Evolutionary conservation across 371 early-diverging fungal species (phyloP).

Genomic region (Mortierella sp.): DNA sequence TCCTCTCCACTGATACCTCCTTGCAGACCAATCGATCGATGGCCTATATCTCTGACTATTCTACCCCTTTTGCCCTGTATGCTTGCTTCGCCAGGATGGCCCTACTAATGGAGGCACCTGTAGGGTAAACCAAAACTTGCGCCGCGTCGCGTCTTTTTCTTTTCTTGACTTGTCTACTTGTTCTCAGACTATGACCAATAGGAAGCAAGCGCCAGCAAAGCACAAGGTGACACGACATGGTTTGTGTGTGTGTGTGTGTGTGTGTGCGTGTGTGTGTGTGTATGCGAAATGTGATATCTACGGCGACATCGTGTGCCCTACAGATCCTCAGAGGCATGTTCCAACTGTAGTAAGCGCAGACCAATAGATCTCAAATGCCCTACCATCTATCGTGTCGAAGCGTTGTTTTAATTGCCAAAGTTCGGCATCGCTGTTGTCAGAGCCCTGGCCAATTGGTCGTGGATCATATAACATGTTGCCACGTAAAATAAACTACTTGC

Average conservation of each 20-base stretch:
- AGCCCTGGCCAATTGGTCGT: not conserved
- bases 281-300: not conserved
- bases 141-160: not conserved
- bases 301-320: too few relatives aligned
- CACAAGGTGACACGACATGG: not conserved
- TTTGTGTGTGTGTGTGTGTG: not conserved
- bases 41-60: not conserved
- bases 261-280: too few relatives aligned
- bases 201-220: not conserved
- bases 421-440: not conserved
- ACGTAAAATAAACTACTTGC: not conserved
- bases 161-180: not conserved
- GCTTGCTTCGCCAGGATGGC: not conserved
- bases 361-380: too few relatives aligned
- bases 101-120: not conserved
- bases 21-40: not conserved
- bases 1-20: not conserved
- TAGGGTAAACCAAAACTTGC: not conserved
- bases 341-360: too few relatives aligned
- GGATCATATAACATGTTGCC: not conserved
- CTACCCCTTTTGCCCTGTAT: constrained; percentile 3
- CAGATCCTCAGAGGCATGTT: too few relatives aligned
- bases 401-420: not conserved
- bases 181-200: not conserved
- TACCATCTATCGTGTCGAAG: not conserved